Evolutionary conservation across 2,329 filamentous ascomycete genomes (phyloP).

Genomic region (Fusarium bulbicola): DNA sequence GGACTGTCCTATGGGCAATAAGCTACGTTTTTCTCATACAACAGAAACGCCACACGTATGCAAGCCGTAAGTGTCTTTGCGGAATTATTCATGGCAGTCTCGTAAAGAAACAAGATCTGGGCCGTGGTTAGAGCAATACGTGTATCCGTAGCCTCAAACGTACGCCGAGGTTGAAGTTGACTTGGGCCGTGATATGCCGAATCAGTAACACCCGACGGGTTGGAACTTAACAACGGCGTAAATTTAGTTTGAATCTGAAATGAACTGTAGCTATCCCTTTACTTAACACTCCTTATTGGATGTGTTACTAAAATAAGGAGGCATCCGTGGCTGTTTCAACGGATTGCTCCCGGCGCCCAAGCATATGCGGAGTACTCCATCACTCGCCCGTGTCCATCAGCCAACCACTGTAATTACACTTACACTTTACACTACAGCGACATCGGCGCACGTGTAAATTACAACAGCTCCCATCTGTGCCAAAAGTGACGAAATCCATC

Average conservation of each 20-base stretch:
- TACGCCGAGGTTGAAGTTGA: neutral
- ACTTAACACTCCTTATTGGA: neutral
- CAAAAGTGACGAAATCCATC: slow-evolving; percentile 40
- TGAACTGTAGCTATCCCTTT: neutral
- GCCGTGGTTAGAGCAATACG: neutral
- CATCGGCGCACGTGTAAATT: slow-evolving; percentile 37
- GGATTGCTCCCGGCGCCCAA: neutral
- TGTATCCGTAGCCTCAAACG: neutral
- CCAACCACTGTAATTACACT: neutral
- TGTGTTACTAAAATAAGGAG: neutral
- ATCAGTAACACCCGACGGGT: neutral
- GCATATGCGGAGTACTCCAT: neutral
- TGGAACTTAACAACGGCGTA: neutral
- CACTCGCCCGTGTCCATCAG: neutral
- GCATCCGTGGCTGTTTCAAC: neutral
- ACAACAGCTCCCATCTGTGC: slow-evolving; percentile 14
- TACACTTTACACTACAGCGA: slow-evolving; percentile 29
- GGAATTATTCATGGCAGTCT: neutral
- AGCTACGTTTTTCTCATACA: neutral
- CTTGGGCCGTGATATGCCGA: slow-evolving; percentile 15
- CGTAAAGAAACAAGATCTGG: neutral
- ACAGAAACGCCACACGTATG: neutral
- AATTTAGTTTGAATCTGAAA: neutral
- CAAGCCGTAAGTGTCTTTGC: neutral
- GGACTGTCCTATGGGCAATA: neutral